Evolutionary conservation across 2,329 filamentous ascomycete genomes (phyloP), one percentile per base, ranked within the genome.

Genomic region (Xylaria sp.): DNA sequence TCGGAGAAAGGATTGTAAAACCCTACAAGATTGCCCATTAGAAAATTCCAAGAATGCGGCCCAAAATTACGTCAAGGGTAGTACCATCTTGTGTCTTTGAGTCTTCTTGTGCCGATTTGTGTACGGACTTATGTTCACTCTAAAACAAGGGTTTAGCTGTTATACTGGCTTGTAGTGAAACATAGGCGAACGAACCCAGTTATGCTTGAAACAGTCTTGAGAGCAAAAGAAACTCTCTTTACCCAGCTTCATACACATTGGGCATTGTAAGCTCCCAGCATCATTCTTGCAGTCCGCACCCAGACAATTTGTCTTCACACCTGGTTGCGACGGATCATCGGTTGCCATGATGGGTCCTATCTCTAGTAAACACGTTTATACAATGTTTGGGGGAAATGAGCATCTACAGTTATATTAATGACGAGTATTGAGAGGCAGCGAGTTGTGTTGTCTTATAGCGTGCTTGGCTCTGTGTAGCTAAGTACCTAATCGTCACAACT

Each of bases 121-220:
- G 92, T 68, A 89, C 76, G 62, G 83, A 77, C 80, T 97, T 98
- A 81, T 98, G 94, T 64, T 89, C 87, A 75, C 80, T 81, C 93
- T 97, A 37, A 44, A 3, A 23, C 11, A 27, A 29, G 6, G 7
- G n/a, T 37, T 54, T 15, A 41, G 46, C 9, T 25, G 4, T 38
- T 48, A n/a, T 51, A 3, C 4, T 21, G 41, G 23, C 35, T 29
- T 13, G 38, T 9, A 15, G n/a, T 3, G 33, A 10, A 37, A 7
- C 1, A 29, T n/a, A 31, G 17, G 10, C 35, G 25, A 1, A 69
- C 86, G 70, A 87, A 98, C 95, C 95, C 95, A 99, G 82, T 92
- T 99, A 77, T 88, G 90, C 84, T 97, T 97, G 81, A 99, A 99
- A 83, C 95, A 99, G 70, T 98, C 94, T 78, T 99, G 95, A 31